These are phyloP conservation scores for Beta lomatogona DNA, from an alignment of 179 eudicot genomes.

Conservation along the genomic window DNA sequence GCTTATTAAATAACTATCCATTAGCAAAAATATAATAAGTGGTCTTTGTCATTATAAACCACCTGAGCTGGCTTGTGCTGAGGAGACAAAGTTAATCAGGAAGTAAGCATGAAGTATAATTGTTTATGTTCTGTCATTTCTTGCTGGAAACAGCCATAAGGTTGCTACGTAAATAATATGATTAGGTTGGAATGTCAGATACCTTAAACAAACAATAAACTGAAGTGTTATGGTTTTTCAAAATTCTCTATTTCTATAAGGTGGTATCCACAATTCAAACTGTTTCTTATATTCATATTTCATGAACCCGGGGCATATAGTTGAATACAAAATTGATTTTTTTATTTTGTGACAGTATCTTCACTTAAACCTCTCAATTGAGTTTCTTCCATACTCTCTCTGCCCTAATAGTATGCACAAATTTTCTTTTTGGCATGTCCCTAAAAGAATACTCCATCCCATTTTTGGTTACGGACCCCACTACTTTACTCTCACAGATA, in stretches of 20 bases:
- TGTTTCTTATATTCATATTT: neutral
- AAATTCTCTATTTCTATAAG: neutral
- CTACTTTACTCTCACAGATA: no score
- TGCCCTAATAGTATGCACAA: no score
- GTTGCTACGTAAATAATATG: neutral
- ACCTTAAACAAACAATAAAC: neutral
- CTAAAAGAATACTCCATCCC: no score
- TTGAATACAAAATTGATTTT: neutral
- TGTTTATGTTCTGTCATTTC: neutral
- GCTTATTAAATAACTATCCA: no score
- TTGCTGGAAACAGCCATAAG: neutral
- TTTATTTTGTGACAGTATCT: neutral
- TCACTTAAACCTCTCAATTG: neutral
- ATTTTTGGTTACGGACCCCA: no score
- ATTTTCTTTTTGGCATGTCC: no score
- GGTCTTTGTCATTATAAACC: no score
- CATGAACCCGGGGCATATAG: neutral
- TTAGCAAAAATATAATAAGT: no score
- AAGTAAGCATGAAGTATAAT: neutral
- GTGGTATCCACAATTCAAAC: neutral
- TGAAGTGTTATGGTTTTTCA: neutral
- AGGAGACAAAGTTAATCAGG: neutral
- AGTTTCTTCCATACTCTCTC: neutral
- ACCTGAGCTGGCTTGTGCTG: neutral
- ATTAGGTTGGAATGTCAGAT: no score